phyloP scores from a whole-genome alignment of 176 grass and related monocot species.

The Carex scoparia region DNA sequence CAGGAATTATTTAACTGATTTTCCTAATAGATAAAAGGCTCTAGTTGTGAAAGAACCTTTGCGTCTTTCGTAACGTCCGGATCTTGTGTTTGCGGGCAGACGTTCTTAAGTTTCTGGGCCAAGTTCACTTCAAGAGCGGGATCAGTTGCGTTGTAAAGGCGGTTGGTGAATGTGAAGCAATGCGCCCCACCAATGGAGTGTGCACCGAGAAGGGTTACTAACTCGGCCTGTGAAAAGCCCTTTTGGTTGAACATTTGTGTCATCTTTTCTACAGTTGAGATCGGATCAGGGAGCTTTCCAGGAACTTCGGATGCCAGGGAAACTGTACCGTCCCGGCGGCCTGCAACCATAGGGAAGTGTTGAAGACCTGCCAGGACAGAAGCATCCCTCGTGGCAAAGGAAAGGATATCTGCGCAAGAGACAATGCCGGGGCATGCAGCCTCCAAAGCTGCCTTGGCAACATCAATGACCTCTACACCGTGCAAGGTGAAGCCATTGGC shows the following conservation, averaged over 20 bases:
- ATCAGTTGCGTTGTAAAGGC: not conserved
- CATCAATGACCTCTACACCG: conserved; percentile 66
- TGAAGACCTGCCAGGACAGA: conserved; percentile 39
- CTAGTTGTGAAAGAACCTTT: conserved; percentile 11
- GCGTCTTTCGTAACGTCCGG: not conserved
- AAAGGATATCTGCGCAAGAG: conserved; percentile 70
- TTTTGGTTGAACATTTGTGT: conserved; percentile 19
- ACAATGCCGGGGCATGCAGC: conserved; percentile 42
- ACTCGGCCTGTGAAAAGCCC: conserved; percentile 40
- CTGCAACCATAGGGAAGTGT: conserved; percentile 27
- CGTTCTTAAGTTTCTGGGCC: conserved; percentile 15
- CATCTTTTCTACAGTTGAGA: conserved; percentile 32
- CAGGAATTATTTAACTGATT: not conserved
- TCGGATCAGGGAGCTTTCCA: conserved; percentile 39
- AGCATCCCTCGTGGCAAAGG: conserved; percentile 27
- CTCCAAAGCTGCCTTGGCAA: conserved; percentile 55
- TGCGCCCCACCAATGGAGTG: conserved; percentile 50
- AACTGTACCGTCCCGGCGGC: conserved; percentile 40
- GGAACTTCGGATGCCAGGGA: conserved; percentile 47
- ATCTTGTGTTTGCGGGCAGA: conserved; percentile 21
- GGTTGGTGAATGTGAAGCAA: conserved; percentile 48
- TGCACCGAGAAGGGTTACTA: conserved; percentile 45
- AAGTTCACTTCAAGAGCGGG: conserved; percentile 28
- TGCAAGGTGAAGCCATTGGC: conserved; percentile 45
- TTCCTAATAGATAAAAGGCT: not conserved